Conservation (phyloP, 2,329 filamentous ascomycete species). For the Nothophoma quercina region DNA sequence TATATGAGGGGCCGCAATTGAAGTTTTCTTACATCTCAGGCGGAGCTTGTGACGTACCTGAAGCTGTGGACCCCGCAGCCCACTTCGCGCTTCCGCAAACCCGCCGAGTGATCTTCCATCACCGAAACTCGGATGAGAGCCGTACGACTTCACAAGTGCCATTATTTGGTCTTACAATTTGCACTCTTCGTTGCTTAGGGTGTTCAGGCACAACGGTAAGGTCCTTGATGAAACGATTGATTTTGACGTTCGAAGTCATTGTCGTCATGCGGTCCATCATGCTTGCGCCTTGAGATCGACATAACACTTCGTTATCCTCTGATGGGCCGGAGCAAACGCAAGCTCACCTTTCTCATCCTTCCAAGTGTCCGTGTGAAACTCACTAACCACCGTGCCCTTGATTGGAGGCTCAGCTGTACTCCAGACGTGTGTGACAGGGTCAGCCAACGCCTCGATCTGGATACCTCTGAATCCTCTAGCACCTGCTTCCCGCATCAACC, state of each 20-base stretch:
- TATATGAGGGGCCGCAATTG: too few relatives aligned
- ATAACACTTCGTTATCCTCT: slow-evolving; percentile 34
- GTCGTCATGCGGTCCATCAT: not conserved
- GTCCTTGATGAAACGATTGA: too few relatives aligned
- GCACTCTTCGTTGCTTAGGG: too few relatives aligned
- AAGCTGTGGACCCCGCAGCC: slow-evolving; percentile 20
- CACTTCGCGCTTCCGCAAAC: slow-evolving; percentile 17
- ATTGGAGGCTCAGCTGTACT: slow-evolving; percentile 34
- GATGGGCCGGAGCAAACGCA: slow-evolving; percentile 34
- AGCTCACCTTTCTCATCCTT: slow-evolving; percentile 34
- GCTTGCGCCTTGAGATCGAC: slow-evolving; percentile 34
- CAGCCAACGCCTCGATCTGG: slow-evolving; percentile 46
- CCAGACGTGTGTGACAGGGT: slow-evolving; percentile 44
- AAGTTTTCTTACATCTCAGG: slow-evolving; percentile 9
- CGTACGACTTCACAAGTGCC: not conserved
- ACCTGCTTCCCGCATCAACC: slow-evolving; percentile 48
- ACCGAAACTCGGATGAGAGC: slow-evolving; percentile 1
- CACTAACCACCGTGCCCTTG: slow-evolving; percentile 28
- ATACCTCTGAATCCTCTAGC: slow-evolving; percentile 43
- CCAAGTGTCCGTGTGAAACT: slow-evolving; percentile 33
- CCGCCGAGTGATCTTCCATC: slow-evolving; percentile 12
- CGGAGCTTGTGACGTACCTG: slow-evolving; percentile 19
- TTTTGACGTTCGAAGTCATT: too few relatives aligned
- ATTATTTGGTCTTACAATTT: not conserved
- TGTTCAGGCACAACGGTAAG: too few relatives aligned